Evolutionary conservation across 1,139 yeast genomes (phyloP).

Genomic region (Zhuliangozyma parablackwelliae): DNA sequence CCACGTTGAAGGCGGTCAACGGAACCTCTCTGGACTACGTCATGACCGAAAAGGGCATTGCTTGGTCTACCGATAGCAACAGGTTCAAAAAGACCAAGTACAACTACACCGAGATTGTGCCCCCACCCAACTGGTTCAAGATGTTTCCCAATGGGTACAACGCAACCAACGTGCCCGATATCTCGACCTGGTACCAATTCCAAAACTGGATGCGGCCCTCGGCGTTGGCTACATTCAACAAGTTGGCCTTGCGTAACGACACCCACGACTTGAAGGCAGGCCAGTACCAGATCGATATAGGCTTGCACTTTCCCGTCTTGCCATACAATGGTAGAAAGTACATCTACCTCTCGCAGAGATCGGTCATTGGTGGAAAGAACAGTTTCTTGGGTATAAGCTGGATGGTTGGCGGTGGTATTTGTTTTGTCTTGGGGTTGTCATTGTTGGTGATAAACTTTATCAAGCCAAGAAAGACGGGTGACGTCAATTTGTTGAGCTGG

Average conservation of each 20-base stretch:
- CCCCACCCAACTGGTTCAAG: slow-evolving; percentile 74
- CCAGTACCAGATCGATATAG: slow-evolving; percentile 65
- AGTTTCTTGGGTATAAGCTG: slow-evolving; percentile 83
- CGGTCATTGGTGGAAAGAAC: slow-evolving; percentile 89
- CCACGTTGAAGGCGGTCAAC: slow-evolving; percentile 36
- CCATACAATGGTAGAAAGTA: slow-evolving; percentile 81
- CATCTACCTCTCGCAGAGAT: slow-evolving; percentile 74
- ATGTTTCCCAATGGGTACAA: slow-evolving; percentile 69
- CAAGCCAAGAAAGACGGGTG: slow-evolving; percentile 73
- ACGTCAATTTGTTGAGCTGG: slow-evolving; percentile 70
- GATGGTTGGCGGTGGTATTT: slow-evolving; percentile 91
- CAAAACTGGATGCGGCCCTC: slow-evolving; percentile 99
- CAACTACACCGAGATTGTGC: slow-evolving; percentile 55
- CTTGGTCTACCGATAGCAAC: slow-evolving; percentile 62
- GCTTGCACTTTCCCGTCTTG: slow-evolving; percentile 83
- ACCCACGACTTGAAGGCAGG: slow-evolving; percentile 58
- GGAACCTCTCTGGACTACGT: slow-evolving; percentile 38
- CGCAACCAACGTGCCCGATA: slow-evolving; percentile 56
- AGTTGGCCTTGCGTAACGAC: slow-evolving; percentile 78
- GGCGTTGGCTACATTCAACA: slow-evolving; percentile 81
- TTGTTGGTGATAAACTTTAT: slow-evolving; percentile 59
- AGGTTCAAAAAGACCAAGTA: slow-evolving; percentile 60
- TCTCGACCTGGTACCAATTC: slow-evolving; percentile 60
- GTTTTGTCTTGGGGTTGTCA: slow-evolving; percentile 55
- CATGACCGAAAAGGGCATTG: slow-evolving; percentile 54